Evolutionary conservation across 164 flowering plant genomes (phyloP), one percentile per base, ranked within the genome.

Genomic region (Vitis riparia): DNA sequence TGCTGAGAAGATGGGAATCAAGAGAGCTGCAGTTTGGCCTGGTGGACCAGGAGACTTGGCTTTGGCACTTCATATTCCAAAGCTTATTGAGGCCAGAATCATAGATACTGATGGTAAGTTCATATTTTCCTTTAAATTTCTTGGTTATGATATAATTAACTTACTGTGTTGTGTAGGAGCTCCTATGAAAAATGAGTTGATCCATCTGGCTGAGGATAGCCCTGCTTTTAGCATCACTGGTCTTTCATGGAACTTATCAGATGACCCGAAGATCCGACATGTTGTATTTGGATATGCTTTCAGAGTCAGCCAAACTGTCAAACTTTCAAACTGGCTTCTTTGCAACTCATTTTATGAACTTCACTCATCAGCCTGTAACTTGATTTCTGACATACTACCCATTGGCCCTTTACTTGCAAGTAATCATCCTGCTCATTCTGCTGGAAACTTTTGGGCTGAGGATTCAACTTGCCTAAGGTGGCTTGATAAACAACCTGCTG

Each of bases 401-500:
- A 32, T 67, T 1, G 69, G 69, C 12, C 69, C 69, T 30, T 44
- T 56, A 11, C 61, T 44, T 10, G 52, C 62, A 5, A 67, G 19
- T 19, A 32, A 32, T 51, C 51, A 67, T 11, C 23, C 51, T 67
- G 48, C 27, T 15, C 68, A 62, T 52, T 60, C 11, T 2, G 11
- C 44, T 9, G 76, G 71, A 52, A 51, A 56, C 67, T 73, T 78
- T 15, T 73, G 76, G 79, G 50, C 50, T 13, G 79, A 78, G 52
- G 80, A 78, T 69, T 58, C 71, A 14, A 66, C 69, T 59, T 81
- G 81, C 16, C 55, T 78, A 27, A 19, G 47, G 14, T 80, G 83
- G 83, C 83, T 82, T 0, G 77, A 81, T 47, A 51, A 73, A 44
- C 80, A 82, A 11, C 71, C 75, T 3, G 47, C n/a, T 5, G 9